A percentile compares a stretch with the other conserved stretches of the same genome.
Conservation (phyloP, 2,329 filamentous ascomycete genomes). For the Fusarium illudens region DNA sequence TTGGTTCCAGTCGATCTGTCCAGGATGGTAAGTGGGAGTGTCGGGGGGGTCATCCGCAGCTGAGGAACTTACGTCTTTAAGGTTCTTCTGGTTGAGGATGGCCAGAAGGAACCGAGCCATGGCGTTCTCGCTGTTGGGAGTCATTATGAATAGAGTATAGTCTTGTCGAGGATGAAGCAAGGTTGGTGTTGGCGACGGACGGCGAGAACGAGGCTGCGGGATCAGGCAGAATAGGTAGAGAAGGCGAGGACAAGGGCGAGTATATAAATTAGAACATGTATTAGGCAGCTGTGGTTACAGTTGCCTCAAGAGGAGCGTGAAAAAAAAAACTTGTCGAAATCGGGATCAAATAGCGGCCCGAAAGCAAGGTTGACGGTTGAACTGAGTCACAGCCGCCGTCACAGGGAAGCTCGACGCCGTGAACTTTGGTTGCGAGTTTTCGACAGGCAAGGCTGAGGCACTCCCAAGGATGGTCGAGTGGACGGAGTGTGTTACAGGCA, state of each 20-base stretch:
- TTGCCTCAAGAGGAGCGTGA: constrained; percentile 30
- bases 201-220: constrained; percentile 22
- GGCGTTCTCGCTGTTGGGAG: constrained; percentile 63
- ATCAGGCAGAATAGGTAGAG: constrained; percentile 31
- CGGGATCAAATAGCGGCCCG: constrained; percentile 3
- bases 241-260: constrained; percentile 4
- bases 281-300: constrained; percentile 34
- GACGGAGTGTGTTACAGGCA: constrained; percentile 2
- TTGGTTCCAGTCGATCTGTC: constrained; percentile 66
- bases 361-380: constrained; percentile 14
- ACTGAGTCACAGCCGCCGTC: constrained; percentile 15
- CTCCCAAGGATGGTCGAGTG: constrained; percentile 8
- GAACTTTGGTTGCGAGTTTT: constrained; percentile 8
- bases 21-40: constrained; percentile 22
- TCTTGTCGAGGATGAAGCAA: background rate
- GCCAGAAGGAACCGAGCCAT: constrained; percentile 68
- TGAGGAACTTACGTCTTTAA: constrained; percentile 63
- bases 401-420: constrained; percentile 13
- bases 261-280: constrained; percentile 33
- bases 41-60: background rate
- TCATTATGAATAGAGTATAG: constrained; percentile 51
- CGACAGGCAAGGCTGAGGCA: constrained; percentile 15
- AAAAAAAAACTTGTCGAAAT: background rate
- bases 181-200: constrained; percentile 2
- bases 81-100: constrained; percentile 66